Percentiles rank a stretch among this genome's conserved stretches.
Conservation (phyloP, 1,284 basidiomycete genomes). For the Trametes versicolor region DNA sequence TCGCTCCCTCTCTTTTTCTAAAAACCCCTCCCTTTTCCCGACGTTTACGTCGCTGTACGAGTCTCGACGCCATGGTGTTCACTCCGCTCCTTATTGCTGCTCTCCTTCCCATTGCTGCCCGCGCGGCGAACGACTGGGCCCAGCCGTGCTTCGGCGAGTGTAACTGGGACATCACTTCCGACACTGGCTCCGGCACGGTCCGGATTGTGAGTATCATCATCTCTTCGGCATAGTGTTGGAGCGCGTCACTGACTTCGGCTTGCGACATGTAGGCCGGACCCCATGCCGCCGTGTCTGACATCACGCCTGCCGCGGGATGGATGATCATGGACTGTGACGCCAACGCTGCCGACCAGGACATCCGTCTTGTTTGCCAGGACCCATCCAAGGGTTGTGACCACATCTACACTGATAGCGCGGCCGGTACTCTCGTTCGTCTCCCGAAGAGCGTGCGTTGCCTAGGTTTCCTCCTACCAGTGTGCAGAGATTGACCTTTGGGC, state of each 20-base stretch:
- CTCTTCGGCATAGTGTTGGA: neutral
- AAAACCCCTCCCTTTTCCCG: conserved; percentile 17
- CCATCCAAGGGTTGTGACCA: conserved; percentile 53
- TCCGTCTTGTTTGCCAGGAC: conserved; percentile 57
- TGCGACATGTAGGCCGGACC: conserved; percentile 43
- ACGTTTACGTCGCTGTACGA: conserved; percentile 23
- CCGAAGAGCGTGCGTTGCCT: conserved; percentile 55
- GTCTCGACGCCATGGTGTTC: conserved; percentile 33
- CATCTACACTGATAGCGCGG: conserved; percentile 55
- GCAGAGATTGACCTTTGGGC: neutral
- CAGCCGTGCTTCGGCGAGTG: conserved; percentile 37
- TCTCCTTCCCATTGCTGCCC: conserved; percentile 31
- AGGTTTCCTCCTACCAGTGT: neutral
- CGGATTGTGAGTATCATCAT: conserved; percentile 30
- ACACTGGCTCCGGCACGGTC: conserved; percentile 30
- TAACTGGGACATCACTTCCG: conserved; percentile 32
- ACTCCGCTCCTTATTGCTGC: conserved; percentile 30
- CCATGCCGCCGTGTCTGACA: conserved; percentile 56
- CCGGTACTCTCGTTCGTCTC: conserved; percentile 60
- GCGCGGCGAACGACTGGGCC: conserved; percentile 37
- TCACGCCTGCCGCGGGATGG: conserved; percentile 64
- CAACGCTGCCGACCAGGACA: conserved; percentile 51
- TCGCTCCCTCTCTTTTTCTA: conserved; percentile 16
- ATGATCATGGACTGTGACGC: conserved; percentile 57
- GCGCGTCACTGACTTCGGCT: neutral